Percentiles rank a stretch among this genome's conserved stretches.
These are phyloP conservation scores for Xylaria polymorpha DNA, from an alignment of 2,329 filamentous ascomycete species.

Conservation along the genomic window DNA sequence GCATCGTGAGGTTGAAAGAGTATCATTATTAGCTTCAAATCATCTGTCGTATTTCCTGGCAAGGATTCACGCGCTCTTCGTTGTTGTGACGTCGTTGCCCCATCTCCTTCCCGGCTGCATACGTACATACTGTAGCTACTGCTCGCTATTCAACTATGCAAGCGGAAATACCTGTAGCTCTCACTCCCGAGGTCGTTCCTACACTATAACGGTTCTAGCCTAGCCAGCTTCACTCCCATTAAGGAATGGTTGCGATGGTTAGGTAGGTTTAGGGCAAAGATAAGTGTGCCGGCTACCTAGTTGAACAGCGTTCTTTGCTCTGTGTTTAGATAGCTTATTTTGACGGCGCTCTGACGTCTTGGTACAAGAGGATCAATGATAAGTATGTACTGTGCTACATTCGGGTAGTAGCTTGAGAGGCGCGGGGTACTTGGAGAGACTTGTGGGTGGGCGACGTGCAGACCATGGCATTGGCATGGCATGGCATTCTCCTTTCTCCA, in stretches of 20 bases:
- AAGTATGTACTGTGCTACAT: conserved; percentile 7
- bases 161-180: not conserved
- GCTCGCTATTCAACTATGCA: not conserved
- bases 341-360: conserved; percentile 27
- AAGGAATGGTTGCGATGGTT: not conserved
- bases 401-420: conserved; percentile 24
- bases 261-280: not conserved
- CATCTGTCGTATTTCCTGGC: not conserved
- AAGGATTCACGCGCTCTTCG: conserved; percentile 3
- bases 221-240: not conserved
- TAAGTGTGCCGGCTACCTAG: not conserved
- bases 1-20: conserved; percentile 6
- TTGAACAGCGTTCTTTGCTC: not conserved
- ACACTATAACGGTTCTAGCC: conserved; percentile 1
- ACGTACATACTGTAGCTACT: not conserved
- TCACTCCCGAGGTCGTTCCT: not conserved
- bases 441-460: conserved; percentile 36
- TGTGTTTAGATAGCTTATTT: not conserved
- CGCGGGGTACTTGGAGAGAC: conserved; percentile 44
- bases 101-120: conserved; percentile 1
- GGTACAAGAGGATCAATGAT: conserved; percentile 6
- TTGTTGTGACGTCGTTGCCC: conserved; percentile 32
- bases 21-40: conserved; percentile 17
- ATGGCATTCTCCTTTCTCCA: conserved; percentile 48
- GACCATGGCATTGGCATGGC: conserved; percentile 43